Evolutionary conservation across 345 rosid species (phyloP), one percentile per base, ranked within the genome.

Genomic region (Aquilaria sinensis): DNA sequence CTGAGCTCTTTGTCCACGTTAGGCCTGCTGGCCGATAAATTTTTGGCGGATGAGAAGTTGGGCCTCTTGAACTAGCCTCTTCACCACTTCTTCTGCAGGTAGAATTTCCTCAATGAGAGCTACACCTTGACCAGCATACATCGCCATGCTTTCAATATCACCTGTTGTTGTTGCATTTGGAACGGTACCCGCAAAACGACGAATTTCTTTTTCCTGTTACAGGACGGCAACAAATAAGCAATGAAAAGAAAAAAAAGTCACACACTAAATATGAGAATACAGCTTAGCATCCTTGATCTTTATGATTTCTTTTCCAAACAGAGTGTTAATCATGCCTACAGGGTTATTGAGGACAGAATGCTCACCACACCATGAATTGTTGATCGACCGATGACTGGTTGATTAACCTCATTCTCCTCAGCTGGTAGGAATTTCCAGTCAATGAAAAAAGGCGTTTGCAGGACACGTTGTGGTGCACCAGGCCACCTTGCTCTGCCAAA

Each of bases 401-500:
- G 94, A 73, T 79, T 71, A 56, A 63, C 46, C 77, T 92, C 98
- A 23, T 70, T 86, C 50, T 77, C 90, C 49, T 75, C 37, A 52
- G 74, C 46, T 2, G 86, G 79, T 60, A 88, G 83, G 54, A 68
- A 71, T 71, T 74, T 88, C 92, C 90, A 86, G 56, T 85, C 85
- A 57, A 60, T 69, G 51, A 84, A 80, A 72, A 88, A 88, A 4
- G 87, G 87, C 5, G 96, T 92, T 34, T 68, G 62, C 41, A 92
- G 82, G 73, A 73, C 87, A 49, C 97, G 87, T 0, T 88, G 86
- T 0, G 97, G 96, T 16, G 97, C 97, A 70, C 67, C 68, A 47
- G 96, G 97, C 92, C 92, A 92, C 78, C 96, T 70, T 11, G 90
- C 96, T 60, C 98, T 67, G 49, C 98, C 98, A 56, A 83, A 92